phyloP scores from a whole-genome alignment of 345 rosid species.

The Populus nigra region DNA sequence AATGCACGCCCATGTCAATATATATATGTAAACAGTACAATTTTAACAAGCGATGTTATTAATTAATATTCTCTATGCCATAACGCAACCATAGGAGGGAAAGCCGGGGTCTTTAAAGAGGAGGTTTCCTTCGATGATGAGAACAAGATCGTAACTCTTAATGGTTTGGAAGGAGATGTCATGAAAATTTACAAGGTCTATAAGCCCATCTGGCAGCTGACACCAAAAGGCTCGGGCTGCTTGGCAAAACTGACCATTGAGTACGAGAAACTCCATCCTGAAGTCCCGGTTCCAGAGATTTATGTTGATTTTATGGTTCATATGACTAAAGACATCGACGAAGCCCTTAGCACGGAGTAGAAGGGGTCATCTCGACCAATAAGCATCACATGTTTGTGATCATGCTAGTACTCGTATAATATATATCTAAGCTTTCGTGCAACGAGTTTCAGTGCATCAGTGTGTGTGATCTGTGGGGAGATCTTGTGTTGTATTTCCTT shows the following conservation, averaged over 20 bases:
- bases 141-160: slow-evolving; percentile 11
- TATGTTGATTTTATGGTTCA: slow-evolving; percentile 17
- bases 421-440: too few species aligned
- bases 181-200: slow-evolving; percentile 30
- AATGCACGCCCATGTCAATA: too few species aligned
- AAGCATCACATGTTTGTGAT: too few species aligned
- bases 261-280: slow-evolving; percentile 29
- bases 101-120: slow-evolving; percentile 27
- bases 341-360: neutral
- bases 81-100: slow-evolving; percentile 23
- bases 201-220: neutral
- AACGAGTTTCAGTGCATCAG: too few species aligned
- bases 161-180: slow-evolving; percentile 34
- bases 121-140: slow-evolving; percentile 23
- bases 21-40: too few species aligned
- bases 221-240: slow-evolving; percentile 18
- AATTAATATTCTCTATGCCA: too few species aligned
- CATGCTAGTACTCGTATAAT: too few species aligned
- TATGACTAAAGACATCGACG: slow-evolving; percentile 18
- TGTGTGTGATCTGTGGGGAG: too few species aligned
- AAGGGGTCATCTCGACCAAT: too few species aligned
- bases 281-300: slow-evolving; percentile 18
- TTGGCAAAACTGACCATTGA: slow-evolving; percentile 13
- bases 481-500: too few species aligned
- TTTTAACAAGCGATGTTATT: too few species aligned